A percentile compares a stretch with the other conserved stretches of the same genome.
These are phyloP conservation scores for Xerocomus amazonicus DNA, from an alignment of 1,284 basidiomycete genomes.

Conservation along the genomic window DNA sequence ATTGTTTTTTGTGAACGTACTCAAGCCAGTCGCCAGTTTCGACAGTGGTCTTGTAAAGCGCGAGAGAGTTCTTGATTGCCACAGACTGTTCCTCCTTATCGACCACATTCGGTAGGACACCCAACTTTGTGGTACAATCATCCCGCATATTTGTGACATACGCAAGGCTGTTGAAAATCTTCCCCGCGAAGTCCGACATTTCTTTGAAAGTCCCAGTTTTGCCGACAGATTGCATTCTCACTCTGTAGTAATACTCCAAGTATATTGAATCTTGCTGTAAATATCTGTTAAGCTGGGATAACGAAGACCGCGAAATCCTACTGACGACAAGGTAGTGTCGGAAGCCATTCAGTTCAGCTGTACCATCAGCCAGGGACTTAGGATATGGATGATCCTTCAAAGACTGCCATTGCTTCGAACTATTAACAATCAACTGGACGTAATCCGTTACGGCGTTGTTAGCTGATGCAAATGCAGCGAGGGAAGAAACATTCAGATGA, in stretches of 20 bases:
- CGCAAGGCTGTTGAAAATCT: not conserved
- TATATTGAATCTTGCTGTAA: constrained; percentile 11
- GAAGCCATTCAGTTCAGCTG: constrained; percentile 10
- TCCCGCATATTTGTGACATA: not conserved
- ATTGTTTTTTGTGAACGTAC: constrained; percentile 2
- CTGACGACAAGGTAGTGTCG: constrained; percentile 14
- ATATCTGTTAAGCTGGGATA: not conserved
- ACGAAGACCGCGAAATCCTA: not conserved
- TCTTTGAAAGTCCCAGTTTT: constrained; percentile 9
- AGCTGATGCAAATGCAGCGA: not conserved
- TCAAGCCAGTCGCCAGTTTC: constrained; percentile 8
- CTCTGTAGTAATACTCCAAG: constrained; percentile 8
- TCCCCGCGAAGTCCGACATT: not conserved
- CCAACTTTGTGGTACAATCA: constrained; percentile 2
- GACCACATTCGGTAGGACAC: constrained; percentile 5
- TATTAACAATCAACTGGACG: not conserved
- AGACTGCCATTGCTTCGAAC: not conserved
- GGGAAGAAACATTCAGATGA: not conserved
- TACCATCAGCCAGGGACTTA: not conserved
- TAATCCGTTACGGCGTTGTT: not conserved
- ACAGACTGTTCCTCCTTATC: not conserved
- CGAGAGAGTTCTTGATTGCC: constrained; percentile 1
- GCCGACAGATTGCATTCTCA: constrained; percentile 1
- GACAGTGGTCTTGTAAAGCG: not conserved
- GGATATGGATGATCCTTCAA: constrained; percentile 1